Base-by-base conservation (phyloP, 345 rosid genomes). In the Diplotaxis tenuifolia region DNA sequence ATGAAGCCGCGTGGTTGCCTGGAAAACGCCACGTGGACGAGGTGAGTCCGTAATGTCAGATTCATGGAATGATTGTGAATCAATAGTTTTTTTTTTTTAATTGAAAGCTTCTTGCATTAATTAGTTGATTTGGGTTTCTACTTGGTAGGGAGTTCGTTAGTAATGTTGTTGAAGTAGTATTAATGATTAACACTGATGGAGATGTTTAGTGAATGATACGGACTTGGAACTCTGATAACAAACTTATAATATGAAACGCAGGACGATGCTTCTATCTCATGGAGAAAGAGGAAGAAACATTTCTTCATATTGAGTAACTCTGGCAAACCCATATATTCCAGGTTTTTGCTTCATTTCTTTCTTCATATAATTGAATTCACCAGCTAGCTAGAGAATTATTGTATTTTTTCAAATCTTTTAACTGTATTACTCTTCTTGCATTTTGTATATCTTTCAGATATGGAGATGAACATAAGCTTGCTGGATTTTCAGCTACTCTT, bases 211-310 rank as follows among this genome's bases (percentile, higher is more conserved):
- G 25, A 23, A 3, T 23, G 25, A 23, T 23, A 23, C 25, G 25
- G 25, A 23, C 25, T 1, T 23, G 25, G 25, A 23, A 23, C 25
- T 23, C 25, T 23, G 25, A 23, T 23, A 23, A 23, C 25, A 23
- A 23, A 23, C 25, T 23, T 23, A 23, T 23, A 23, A 23, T 23
- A 23, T 23, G 25, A 23, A 23, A 23, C 4, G 86, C 96, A 96
- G 99, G 99, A 96, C 65, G 99, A 96, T 88, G 88, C 89, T 63
- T 92, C 98, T 18, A 76, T 86, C 29, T 85, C 99, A 25, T 92
- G 99, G 99, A 92, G 98, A 71, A 96, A 96, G 85, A 86, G 98
- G 83, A 96, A 92, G 86, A 96, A 96, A 79, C 99, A 96, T 78
- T 96, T 96, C 71, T 96, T 96, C 76, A 82, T 96, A 50, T 80